Base-by-base conservation (phyloP, 768 basidiomycete species). In the Hypholoma sublateritium region DNA sequence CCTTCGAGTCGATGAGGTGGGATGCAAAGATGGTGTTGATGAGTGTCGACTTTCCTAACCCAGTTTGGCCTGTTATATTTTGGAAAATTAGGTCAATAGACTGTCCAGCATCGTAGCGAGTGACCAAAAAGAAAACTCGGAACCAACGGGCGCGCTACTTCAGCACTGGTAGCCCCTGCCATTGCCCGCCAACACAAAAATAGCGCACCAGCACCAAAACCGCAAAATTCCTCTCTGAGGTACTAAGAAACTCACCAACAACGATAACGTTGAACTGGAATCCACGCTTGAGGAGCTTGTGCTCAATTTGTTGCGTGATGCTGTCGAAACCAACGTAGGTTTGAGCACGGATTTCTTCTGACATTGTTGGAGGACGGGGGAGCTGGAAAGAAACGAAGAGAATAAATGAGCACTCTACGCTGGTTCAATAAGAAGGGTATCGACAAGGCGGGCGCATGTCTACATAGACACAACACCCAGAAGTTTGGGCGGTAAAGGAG, bases 211-310 rank as follows among this genome's bases (percentile, higher is more conserved):
- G 39, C 39, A 41, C 17, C 2, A 16, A 41, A 41, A 41, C 6
- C 37, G 4, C 37, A 39, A 28, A 28, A 3, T 28, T 28, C 25
- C 25, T 3, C 25, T 7, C 3, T 4, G n/a, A n/a, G n/a, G n/a
- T 24, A 11, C 45, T 45, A 56, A 61, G 46, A 41, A 47, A 83
- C 89, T 67, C 63, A 95, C 95, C 96, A 65, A 89, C 96, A 59
- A 93, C 90, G 69, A 98, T 98, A 59, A 97, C 91, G 69, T 98
- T 98, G 85, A 98, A 98, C 80, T 98, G 93, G 82, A 98, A 98
- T 59, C 96, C 96, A 61, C 96, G 87, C 79, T 98, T 98, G 78
- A 98, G 84, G 62, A 98, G 89, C 84, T 98, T 98, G 83, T 95
- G 91, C 81, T 99, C 96, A 65, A 98, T 98, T 76, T 98, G 96